Evolutionary conservation across 1,284 basidiomycete species (phyloP), one percentile per base, ranked within the genome.

Genomic region (Chalciporus sp.): DNA sequence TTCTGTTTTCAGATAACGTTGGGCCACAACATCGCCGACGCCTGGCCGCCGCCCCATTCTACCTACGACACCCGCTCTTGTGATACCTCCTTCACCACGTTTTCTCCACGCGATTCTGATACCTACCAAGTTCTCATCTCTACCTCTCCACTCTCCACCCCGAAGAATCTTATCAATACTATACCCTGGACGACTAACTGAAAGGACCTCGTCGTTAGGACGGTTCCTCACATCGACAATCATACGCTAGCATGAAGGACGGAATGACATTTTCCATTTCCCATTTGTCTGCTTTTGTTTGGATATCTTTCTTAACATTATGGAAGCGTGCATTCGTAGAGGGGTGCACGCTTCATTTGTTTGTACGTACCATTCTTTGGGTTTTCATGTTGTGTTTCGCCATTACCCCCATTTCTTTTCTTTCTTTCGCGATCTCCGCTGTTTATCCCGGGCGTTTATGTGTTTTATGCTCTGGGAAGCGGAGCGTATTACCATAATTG

Each of bases 101-200:
- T 47, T 20, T 44, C 49, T 46, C 39, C 20, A 26, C 60, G 42
- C 41, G 29, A 49, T 20, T 52, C 23, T 49, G 51, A 49, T 58
- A 26, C 41, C 28, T 58, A 54, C 14, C 33, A 16, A 39, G 6
- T 46, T 33, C 35, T 44, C 42, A 47, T 52, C 46, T 31, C 45
- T 48, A 41, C 35, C 42, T 52, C 47, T 28, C 45, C 46, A 41
- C 39, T 45, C 50, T 47, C 42, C 35, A 51, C 29, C 58, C 56
- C 43, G 58, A 62, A 19, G 58, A 60, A 42, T 58, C 54, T 53
- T 62, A 68, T 56, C 50, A 14, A 61, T 68, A 72, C 47, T 31
- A 59, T 68, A 70, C 41, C 20, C 50, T 55, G 41, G 57, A 57
- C 47, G 42, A 58, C 67, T 72, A 68, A 65, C 55, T 29, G 52